Base-by-base conservation (phyloP, 768 basidiomycete species). In the Melanogaster broomeanus region DNA sequence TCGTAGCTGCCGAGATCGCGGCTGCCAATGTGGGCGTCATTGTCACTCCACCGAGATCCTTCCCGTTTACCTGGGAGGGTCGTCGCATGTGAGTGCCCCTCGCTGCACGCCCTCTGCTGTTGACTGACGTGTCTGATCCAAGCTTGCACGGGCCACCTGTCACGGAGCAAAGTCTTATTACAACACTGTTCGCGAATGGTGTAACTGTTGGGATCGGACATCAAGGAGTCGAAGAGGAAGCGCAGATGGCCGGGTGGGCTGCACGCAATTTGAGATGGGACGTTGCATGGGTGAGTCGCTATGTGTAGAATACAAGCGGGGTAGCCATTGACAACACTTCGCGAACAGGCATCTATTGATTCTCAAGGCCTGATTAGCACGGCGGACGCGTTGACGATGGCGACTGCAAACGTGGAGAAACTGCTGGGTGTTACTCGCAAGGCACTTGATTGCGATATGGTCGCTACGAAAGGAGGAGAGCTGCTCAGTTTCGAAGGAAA, bases 251-350 rank as follows among this genome's bases (percentile, higher is more conserved):
- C 77, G 93, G 48, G 74, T 98, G 52, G 76, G 98, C 48, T 76
- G 97, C 44, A 91, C 94, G 6, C 88, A 92, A 56, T 88, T 88
- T 48, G 91, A 94, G 35, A 85, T 68, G 95, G 98, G 65, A 98
- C 81, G 64, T 69, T 88, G 66, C 81, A 88, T 48, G 98, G 96
- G 97, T 97, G 94, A 88, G 95, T 88, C 45, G 41, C 78, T 71
- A 1, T 13, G 66, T 12, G 39, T 49, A 31, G 37, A 33, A 42
- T 13, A 37, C 9, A n/a, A 43, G 8, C 45, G 6, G 21, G 38
- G 34, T 21, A 34, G 12, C 34, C 6, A 24, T 19, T 45, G 15
- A 44, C 41, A 34, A n/a, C 24, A 21, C n/a, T 45, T 46, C 28
- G 22, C 42, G 39, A 34, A 15, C 35, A 74, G 75, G 72, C 55